Evolutionary conservation across 257 asterid genomes (phyloP).

Genomic region (Handroanthus guayacan): DNA sequence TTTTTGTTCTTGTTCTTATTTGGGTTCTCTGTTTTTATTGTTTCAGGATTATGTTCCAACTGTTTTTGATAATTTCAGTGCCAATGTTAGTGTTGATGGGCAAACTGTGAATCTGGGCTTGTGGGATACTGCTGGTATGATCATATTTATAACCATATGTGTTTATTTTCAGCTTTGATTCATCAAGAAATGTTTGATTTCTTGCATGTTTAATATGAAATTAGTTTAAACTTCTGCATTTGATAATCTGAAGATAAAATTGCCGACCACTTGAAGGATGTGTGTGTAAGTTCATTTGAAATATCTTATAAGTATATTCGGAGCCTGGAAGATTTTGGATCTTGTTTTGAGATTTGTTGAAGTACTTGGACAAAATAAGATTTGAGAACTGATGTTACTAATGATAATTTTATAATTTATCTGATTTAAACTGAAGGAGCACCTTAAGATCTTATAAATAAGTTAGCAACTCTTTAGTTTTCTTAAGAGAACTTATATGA

Average conservation of each 20-base stretch:
- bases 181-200: conserved; percentile 21
- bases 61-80: conserved; percentile 63
- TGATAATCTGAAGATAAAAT: not conserved
- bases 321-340: no score
- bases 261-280: not conserved
- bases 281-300: no score
- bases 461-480: no score
- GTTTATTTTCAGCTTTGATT: conserved; percentile 11
- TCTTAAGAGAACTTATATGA: no score
- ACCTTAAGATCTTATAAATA: no score
- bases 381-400: no score
- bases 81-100: conserved; percentile 60
- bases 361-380: no score
- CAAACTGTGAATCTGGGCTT: conserved; percentile 64
- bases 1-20: not conserved
- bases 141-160: conserved; percentile 1
- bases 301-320: no score
- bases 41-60: conserved; percentile 62
- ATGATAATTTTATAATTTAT: no score
- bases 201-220: conserved; percentile 3
- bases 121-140: conserved; percentile 70
- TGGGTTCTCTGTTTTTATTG: conserved; percentile 24
- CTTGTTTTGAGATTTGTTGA: no score
- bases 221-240: not conserved
- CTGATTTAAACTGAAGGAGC: no score